Base-by-base conservation (phyloP, 345 rosid species). In the Chamaenerion angustifolium region DNA sequence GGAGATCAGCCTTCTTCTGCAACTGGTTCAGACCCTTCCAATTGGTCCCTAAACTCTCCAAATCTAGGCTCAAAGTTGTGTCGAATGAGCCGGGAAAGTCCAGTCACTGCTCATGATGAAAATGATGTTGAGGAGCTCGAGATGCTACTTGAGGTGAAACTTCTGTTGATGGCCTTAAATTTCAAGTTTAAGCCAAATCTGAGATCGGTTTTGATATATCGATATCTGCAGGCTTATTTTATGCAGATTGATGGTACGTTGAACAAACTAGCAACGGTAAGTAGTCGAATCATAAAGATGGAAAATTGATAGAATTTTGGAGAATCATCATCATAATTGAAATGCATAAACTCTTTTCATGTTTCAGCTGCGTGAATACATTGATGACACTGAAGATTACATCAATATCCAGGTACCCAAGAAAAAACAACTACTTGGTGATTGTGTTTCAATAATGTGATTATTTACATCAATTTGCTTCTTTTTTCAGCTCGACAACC, bases 341-440 rank as follows among this genome's bases (percentile, higher is more conserved):
- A 31, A 31, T 8, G 37, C 10, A 8, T 31, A 4, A 31, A 10
- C 23, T 45, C 21, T 15, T 17, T 12, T 55, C 49, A 8, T 48
- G 43, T 63, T 60, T 48, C 70, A 74, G 90, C 62, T 82, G 73
- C 81, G 90, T 4, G 90, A 82, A 50, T 79, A 82, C 60, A 79
- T 82, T n/a, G 90, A 82, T 51, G 90, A 79, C 57, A 82, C 90
- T 6, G 85, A 82, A 67, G 90, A 82, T 66, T 79, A 82, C 54
- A 82, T 82, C 48, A 82, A 79, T 68, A 82, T 82, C 64, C 86
- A 74, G 73, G 75, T 73, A 51, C 60, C 31, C n/a, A 43, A 10
- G 5, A 1, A 7, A 56, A 18, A 13, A 31, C n/a, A n/a, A n/a
- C n/a, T 31, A 31, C 37, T 31, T 31, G 37, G 37, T 31, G 37